Evolutionary conservation across 208 protist genomes (phyloP), one percentile per base, ranked within the genome.

Genomic region (Crithidia bombi): DNA sequence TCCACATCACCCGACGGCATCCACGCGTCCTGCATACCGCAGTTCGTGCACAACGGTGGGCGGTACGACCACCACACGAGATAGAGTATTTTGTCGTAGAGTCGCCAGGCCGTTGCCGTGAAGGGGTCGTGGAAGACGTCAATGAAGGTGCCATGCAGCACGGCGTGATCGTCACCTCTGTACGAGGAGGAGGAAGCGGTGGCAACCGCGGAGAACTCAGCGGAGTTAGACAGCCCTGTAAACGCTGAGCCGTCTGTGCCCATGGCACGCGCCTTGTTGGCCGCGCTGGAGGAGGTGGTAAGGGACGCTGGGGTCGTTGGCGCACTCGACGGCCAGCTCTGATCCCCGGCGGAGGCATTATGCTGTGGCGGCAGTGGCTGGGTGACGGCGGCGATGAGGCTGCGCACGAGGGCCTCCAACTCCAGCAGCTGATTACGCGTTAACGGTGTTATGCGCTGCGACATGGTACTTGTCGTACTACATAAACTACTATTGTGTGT

Each of bases 1-100:
- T 92, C 89, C 21, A 79, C 80, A 12, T 90, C 80, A 0, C 76
- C 73, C 17, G 79, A 89, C 9, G 86, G 85, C 63, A 86, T 65
- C 86, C 89, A 94, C 39, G 78, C 77, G 43, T 90, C 86, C 35
- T 81, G 80, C 85, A 87, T 87, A 12, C 89, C 89, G 46, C 89
- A 94, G 44, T 78, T 76, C 0, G 35, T 54, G 63, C 89, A 94
- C 47, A 59, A 74, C 10, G 79, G 38, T 4, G 86, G 86, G 12
- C 83, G 79, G 61, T 86, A 80, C 21, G 86, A 89, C 86, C 89
- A 94, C 89, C 89, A 94, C 26, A 91, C 86, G 30, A 92, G 32
- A 63, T 94, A 94, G n/a, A 92, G 71, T n/a, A 91, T 84, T 65
- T 91, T 89, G 39, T 94, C 89, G 68, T 90, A 76, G 19, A 86